phyloP scores from a whole-genome alignment of 805 yeast species.

The Starmerella vitae region DNA sequence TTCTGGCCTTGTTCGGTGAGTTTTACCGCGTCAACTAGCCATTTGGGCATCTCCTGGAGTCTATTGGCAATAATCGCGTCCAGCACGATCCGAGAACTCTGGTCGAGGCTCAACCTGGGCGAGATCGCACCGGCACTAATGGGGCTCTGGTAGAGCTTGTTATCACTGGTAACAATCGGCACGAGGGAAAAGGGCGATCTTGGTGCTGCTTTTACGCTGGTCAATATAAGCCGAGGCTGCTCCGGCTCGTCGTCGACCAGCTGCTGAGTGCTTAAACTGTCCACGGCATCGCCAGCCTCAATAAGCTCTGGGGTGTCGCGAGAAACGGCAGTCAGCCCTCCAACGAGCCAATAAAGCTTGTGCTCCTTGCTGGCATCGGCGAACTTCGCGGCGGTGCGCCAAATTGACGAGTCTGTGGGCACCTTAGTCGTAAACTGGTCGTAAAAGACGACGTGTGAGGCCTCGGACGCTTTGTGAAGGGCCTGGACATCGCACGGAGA shows the following conservation, averaged over 20 bases:
- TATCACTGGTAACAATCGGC: conserved; percentile 12
- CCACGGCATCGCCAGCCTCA: conserved; percentile 6
- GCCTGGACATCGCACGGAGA: conserved; percentile 24
- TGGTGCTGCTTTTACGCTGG: conserved; percentile 9
- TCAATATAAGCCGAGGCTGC: conserved; percentile 3
- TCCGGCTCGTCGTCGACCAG: background rate
- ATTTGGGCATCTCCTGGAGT: conserved; percentile 34
- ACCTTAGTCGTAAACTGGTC: conserved; percentile 16
- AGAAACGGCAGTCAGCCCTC: conserved; percentile 14
- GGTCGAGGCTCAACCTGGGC: conserved; percentile 12
- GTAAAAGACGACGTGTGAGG: conserved; percentile 17
- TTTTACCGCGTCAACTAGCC: conserved; percentile 36
- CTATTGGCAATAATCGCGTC: conserved; percentile 6
- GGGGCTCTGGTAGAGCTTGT: conserved; percentile 8
- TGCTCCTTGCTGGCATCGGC: conserved; percentile 5
- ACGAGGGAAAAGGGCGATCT: conserved; percentile 15
- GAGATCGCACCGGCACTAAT: conserved; percentile 3
- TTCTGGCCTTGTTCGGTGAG: conserved; percentile 30
- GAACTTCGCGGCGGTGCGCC: conserved; percentile 19
- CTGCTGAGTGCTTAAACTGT: background rate
- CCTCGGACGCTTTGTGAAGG: conserved; percentile 19
- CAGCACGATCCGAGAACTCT: conserved; percentile 16
- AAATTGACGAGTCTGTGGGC: conserved; percentile 7
- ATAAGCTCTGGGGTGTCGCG: conserved; percentile 7
- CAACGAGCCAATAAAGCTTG: conserved; percentile 14